Percentiles rank a stretch among this genome's conserved stretches.
These are phyloP conservation scores for Clavispora carvajalis DNA, from an alignment of 805 yeast species.

Conservation along the genomic window DNA sequence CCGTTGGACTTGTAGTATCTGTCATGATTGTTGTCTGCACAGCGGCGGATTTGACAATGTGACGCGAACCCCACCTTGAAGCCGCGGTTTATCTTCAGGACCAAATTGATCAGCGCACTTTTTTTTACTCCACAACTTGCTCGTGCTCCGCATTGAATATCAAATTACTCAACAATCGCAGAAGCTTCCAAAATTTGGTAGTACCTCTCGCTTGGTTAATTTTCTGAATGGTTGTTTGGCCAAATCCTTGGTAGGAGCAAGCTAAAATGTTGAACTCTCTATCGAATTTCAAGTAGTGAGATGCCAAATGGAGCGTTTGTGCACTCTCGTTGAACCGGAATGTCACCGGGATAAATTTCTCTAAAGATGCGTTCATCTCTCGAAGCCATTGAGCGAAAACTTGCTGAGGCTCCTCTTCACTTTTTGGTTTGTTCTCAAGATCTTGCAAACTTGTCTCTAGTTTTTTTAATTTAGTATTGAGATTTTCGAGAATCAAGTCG, in stretches of 20 bases:
- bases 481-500: slow-evolving; percentile 1
- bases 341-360: slow-evolving; percentile 4
- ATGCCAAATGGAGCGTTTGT: slow-evolving; percentile 1
- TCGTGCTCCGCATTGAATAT: neutral
- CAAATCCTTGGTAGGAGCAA: neutral
- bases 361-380: slow-evolving; percentile 8
- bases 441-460: slow-evolving; percentile 2
- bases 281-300: slow-evolving; percentile 3
- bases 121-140: neutral
- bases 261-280: slow-evolving; percentile 5
- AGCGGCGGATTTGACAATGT: neutral
- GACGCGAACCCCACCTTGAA: neutral
- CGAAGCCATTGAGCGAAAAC: slow-evolving; percentile 14
- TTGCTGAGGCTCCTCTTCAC: slow-evolving; percentile 11
- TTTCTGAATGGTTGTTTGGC: slow-evolving; percentile 1
- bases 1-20: neutral
- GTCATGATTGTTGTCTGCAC: neutral
- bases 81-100: neutral
- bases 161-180: slow-evolving; percentile 6
- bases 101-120: slow-evolving; percentile 1
- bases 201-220: slow-evolving; percentile 7
- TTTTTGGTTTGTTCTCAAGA: neutral
- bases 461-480: slow-evolving; percentile 3
- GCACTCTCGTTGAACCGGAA: slow-evolving; percentile 3
- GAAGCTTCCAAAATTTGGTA: slow-evolving; percentile 9